Base-by-base conservation (phyloP, 208 protist genomes). In the Phytomonas sp. region DNA sequence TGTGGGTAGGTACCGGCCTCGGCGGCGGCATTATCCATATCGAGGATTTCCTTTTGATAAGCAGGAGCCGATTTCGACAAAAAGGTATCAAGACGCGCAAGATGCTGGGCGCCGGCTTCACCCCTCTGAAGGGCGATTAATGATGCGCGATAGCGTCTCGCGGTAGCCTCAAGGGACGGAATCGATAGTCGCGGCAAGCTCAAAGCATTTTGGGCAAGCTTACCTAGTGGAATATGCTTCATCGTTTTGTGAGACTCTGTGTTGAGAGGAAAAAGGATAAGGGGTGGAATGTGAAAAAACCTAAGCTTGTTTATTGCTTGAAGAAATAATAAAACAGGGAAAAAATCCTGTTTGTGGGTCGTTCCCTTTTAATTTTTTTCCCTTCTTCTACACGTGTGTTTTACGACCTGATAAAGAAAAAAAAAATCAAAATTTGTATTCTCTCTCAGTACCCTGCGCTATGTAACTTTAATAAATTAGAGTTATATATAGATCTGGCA, bases 101-200 rank as follows among this genome's bases (percentile, higher is more conserved):
- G 40, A 63, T 97, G 92, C 26, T 67, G 69, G 10, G 86, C 82
- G 16, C 73, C 75, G 29, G 70, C 75, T 14, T 90, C 88, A 32
- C 67, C 60, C 10, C 83, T 71, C 73, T 90, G 89, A 1, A 97
- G 76, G 4, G 88, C 76, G 7, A 62, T 26, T 60, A 97, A 69
- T n/a, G 75, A 73, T 0, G 76, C 33, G 29, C 80, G 76, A 63
- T 97, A 95, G 34, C 83, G 79, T 26, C 87, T 77, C 32, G 80
- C 68, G 10, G 90, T 93, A 19, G 73, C 56, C 3, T 69, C 77
- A 6, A 97, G 60, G 3, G 79, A 60, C 0, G 92, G 92, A 45
- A 97, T 83, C 1, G 89, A 87, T 42, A 95, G 77, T 0, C 92
- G 82, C 11, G 84, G 89, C 30, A 97, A 72, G 49, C 79, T 66